Base-by-base conservation (phyloP, 1,139 yeast genomes). In the Debaryomyces sp. region DNA sequence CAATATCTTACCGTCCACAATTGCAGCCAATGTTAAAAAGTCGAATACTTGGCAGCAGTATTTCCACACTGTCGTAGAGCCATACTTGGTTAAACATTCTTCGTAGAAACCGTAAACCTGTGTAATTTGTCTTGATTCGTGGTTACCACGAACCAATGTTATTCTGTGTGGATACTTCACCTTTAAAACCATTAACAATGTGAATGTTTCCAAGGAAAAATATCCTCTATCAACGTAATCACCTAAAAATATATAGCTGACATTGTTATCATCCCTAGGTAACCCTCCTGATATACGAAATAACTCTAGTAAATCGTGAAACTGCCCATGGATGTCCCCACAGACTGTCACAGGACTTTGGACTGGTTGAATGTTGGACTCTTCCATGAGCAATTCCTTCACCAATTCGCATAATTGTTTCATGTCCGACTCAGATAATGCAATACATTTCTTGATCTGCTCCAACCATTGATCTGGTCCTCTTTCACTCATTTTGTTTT, bases 281-380 rank as follows among this genome's bases (percentile, higher is more conserved):
- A 92, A 79, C 18, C 98, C 98, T 34, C 99, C 99, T 30, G 95
- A 83, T 17, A 92, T 87, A 58, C 96, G 79, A 67, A 94, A 94
- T 34, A 94, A 75, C 67, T 94, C 98, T 53, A 94, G 73, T 54
- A 94, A 76, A 68, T 94, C 99, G 66, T 94, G 98, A 67, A 94
- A 94, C 68, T 94, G 99, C 2, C 99, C 99, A 70, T 94, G 99
- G 56, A 94, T 94, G 69, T 94, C 99, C 57, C 99, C 99, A 75
- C 99, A 94, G 4, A 94, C 98, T 1, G 97, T 90, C n/a, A 94
- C 98, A 1, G 99, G 99, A 32, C 95, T 84, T 66, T 87, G 90
- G 12, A 94, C 98, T 0, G 99, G 98, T 64, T 94, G 98, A 56
- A 94, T 92, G 66, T 94, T 94, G 40, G 89, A 85, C 65, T 90